Base-by-base conservation (phyloP, 192 early-diverging fungal species). In the Gonapodya sp. region DNA sequence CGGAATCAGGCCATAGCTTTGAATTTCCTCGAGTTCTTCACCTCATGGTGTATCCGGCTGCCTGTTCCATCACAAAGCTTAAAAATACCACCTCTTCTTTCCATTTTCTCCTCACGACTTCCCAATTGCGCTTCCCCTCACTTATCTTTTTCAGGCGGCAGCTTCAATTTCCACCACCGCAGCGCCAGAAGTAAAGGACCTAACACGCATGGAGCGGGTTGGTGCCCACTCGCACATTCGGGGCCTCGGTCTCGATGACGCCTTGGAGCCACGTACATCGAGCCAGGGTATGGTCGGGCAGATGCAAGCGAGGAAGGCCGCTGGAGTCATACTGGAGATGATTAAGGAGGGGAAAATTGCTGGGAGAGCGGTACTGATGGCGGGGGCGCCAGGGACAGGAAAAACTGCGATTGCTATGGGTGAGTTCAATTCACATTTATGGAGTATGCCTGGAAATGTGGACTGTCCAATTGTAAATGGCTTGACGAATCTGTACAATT, bases 371-470 rank as follows among this genome's bases (percentile, higher is more conserved):
- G 93, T 99, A 36, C 87, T 99, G 81, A 97, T 99, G 93, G 97
- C 97, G 34, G 97, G 97, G 30, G 93, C 96, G n/a, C 97, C 97
- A 1, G 96, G 95, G 73, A 97, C 97, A 1, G 97, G 97, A 83
- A 99, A 99, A 89, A 99, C 97, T 0, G 97, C 97, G 35, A 98
- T 99, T 85, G 97, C 97, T 8, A 98, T 98, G 97, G 97, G 95
- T 90, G 86, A 79, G 85, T 73, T 35, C 36, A n/a, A 14, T n/a
- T 0, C n/a, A 8, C 82, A 81, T 30, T n/a, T n/a, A n/a, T n/a
- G n/a, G n/a, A n/a, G n/a, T n/a, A n/a, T n/a, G n/a, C n/a, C n/a
- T n/a, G n/a, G n/a, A n/a, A n/a, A n/a, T n/a, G n/a, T n/a, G n/a
- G n/a, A n/a, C n/a, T n/a, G n/a, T n/a, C n/a, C n/a, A n/a, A n/a